Evolutionary conservation across 495 filamentous ascomycete species (phyloP), one percentile per base, ranked within the genome.

Genomic region (Peziza echinospora): DNA sequence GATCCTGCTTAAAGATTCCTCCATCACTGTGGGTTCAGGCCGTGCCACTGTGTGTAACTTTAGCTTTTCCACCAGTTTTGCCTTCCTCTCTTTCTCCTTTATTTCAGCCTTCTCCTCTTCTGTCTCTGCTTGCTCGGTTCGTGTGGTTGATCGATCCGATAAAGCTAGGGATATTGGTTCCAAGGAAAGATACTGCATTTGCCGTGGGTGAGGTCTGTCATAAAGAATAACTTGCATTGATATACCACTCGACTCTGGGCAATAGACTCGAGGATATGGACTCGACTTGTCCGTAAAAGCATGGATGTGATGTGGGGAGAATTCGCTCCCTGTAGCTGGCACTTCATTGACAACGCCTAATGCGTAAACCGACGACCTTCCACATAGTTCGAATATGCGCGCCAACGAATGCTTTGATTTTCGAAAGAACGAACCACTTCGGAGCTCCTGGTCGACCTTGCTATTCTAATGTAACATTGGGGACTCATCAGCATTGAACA

Each of bases 171-270:
- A 78, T 30, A 99, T 96, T 0, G 87, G 89, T 37, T 75, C 71
- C 16, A 93, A 66, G 1, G 89, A 96, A 60, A 94, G 82, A 55
- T 93, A 96, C 62, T 99, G 87, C 89, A 99, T 99, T 48, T 77
- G 72, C 24, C 69, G 73, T 1, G 89, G 86, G 50, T 83, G 73
- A 0, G 89, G 89, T 19, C 83, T 70, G 51, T 93, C 76, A 60
- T 84, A 99, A 53, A 89, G 69, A 43, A 93, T 80, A 5, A 93
- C 71, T 60, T 99, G 89, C 26, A 92, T 72, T 6, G 74, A 83
- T 3, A 80, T 49, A 34, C 64, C 64, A 43, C 65, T 64, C 19
- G 69, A 68, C 22, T 67, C 61, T 0, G 80, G 71, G 51, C 83
- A 92, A 25, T 73, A 75, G 22, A 97, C 73, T 16, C 67, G 71